Conservation (phyloP, 768 basidiomycete species). For the Trichaptum fuscoviolaceum region DNA sequence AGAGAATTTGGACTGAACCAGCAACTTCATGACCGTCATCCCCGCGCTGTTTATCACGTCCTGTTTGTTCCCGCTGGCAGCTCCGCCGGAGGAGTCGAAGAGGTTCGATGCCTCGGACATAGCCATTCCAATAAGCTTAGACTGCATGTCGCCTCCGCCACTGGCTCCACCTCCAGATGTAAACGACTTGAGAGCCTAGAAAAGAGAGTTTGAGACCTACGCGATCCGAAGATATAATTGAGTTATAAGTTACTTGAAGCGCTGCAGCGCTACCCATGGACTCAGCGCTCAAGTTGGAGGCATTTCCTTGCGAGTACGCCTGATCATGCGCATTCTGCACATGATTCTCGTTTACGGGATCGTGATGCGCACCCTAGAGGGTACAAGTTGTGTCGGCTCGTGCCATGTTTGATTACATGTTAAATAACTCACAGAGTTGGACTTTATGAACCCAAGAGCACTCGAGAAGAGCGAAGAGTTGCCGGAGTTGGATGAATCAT, state of each 20-base stretch:
- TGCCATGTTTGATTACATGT: conserved; percentile 6
- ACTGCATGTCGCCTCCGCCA: conserved; percentile 41
- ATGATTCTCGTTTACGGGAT: conserved; percentile 62
- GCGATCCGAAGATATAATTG: too few species aligned
- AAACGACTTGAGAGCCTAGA: conserved; percentile 61
- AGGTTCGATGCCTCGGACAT: conserved; percentile 79
- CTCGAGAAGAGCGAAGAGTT: conserved; percentile 50
- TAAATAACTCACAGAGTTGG: conserved; percentile 41
- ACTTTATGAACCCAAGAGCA: conserved; percentile 47
- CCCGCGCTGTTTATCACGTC: conserved; percentile 82
- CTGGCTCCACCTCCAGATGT: conserved; percentile 41
- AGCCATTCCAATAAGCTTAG: conserved; percentile 76
- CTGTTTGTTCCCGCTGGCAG: conserved; percentile 66
- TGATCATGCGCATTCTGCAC: conserved; percentile 56
- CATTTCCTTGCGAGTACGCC: conserved; percentile 53
- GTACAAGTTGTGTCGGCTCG: conserved; percentile 10
- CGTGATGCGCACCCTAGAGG: conserved; percentile 43
- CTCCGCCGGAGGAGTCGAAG: conserved; percentile 65
- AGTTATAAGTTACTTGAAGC: conserved; percentile 56
- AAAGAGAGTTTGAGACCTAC: too few species aligned
- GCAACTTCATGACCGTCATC: conserved; percentile 79
- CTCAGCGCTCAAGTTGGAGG: conserved; percentile 48
- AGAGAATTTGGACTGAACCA: conserved; percentile 64
- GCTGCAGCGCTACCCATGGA: conserved; percentile 77
- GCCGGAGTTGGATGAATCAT: conserved; percentile 45